Conservation (phyloP, 2,329 filamentous ascomycete species). For the Alternaria longipes region DNA sequence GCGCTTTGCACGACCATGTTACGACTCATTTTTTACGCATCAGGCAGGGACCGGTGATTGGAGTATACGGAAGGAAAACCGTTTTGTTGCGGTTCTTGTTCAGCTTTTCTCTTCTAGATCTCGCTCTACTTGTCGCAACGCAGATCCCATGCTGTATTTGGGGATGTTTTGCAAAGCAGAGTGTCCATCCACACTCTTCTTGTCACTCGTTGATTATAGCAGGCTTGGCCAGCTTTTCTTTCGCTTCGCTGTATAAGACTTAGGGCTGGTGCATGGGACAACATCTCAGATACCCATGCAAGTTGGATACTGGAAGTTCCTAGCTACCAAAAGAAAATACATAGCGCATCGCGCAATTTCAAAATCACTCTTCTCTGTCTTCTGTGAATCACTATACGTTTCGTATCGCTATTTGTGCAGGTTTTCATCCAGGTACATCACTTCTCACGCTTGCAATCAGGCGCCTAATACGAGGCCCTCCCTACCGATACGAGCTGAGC, state of each 20-base stretch:
- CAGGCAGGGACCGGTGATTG: constrained; percentile 31
- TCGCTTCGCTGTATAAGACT: constrained; percentile 40
- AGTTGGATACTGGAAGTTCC: constrained; percentile 23
- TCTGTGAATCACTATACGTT: not conserved
- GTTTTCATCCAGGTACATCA: not conserved
- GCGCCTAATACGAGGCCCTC: not conserved
- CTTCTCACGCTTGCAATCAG: not conserved
- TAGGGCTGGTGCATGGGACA: constrained; percentile 28
- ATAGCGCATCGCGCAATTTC: constrained; percentile 10
- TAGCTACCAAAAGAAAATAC: constrained; percentile 23
- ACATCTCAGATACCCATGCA: constrained; percentile 29
- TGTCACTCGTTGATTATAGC: constrained; percentile 39
- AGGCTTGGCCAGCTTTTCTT: constrained; percentile 8
- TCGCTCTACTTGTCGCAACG: constrained; percentile 8
- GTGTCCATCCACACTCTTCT: constrained; percentile 26
- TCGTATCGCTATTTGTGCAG: not conserved
- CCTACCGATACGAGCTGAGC: constrained; percentile 1
- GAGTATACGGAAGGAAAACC: constrained; percentile 30
- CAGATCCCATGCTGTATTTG: constrained; percentile 36
- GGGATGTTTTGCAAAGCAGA: constrained; percentile 19
- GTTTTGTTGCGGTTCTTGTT: constrained; percentile 16
- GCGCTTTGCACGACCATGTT: constrained; percentile 52
- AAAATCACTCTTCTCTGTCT: not conserved
- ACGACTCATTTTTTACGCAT: constrained; percentile 40
- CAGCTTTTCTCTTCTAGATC: constrained; percentile 22